phyloP scores from a whole-genome alignment of 257 asterid genomes.

The Datura wrightii region DNA sequence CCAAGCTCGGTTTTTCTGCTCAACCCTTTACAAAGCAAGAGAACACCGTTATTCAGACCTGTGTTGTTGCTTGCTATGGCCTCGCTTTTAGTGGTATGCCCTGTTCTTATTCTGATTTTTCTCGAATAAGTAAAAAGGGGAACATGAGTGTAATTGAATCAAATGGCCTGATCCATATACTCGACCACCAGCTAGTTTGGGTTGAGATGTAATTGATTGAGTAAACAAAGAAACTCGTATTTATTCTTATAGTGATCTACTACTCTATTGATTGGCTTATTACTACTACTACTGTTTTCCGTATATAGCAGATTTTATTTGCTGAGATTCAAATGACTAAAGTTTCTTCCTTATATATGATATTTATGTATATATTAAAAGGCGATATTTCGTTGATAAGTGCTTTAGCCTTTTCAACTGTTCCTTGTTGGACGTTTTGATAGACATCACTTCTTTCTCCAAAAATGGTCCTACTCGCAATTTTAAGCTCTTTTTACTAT shows the following conservation, averaged over 20 bases:
- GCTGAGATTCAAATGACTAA: slow-evolving; percentile 15
- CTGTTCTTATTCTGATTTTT: neutral
- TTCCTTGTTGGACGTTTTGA: neutral
- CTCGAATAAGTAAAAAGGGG: neutral
- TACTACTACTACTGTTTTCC: neutral
- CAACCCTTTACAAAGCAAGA: slow-evolving; percentile 87
- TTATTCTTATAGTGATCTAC: neutral
- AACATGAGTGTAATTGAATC: neutral
- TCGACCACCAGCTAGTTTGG: neutral
- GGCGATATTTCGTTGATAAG: too few species aligned
- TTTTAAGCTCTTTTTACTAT: neutral
- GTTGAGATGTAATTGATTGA: neutral
- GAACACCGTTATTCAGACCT: slow-evolving; percentile 93
- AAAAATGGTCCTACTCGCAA: neutral
- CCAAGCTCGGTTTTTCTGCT: slow-evolving; percentile 62
- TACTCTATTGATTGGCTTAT: neutral
- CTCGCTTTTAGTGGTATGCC: slow-evolving; percentile 84
- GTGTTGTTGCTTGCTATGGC: slow-evolving; percentile 97
- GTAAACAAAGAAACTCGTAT: neutral
- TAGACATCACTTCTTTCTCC: neutral
- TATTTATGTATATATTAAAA: neutral
- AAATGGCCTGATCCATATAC: neutral
- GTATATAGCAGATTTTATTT: neutral
- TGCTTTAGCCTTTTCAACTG: too few species aligned
- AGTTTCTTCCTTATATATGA: neutral